Evolutionary conservation across 225 moss, liverwort and hornwort genomes (phyloP).

Genomic region (Climacium dendroides): DNA sequence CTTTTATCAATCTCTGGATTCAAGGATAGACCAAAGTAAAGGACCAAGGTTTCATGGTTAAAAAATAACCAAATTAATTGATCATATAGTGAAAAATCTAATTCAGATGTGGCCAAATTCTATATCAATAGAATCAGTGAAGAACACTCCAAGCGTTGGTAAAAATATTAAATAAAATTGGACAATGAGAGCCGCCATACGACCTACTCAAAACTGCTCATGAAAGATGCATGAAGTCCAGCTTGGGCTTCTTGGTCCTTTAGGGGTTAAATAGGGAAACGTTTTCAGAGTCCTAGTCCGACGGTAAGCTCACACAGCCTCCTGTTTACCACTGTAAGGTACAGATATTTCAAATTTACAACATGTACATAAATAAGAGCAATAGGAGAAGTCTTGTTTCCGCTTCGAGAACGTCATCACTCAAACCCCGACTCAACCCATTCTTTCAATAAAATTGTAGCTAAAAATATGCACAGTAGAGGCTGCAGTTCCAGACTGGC

Average conservation of each 20-base stretch:
- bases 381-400: background rate
- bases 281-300: background rate
- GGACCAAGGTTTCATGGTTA: background rate
- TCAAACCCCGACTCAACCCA: background rate
- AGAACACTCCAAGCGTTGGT: background rate
- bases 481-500: background rate
- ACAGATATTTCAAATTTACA: background rate
- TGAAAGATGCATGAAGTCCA: background rate
- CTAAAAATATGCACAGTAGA: background rate
- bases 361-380: background rate
- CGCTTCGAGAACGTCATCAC: background rate
- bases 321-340: background rate
- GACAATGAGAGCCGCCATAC: background rate
- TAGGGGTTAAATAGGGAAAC: background rate
- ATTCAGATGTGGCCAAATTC: background rate
- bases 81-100: too few species aligned
- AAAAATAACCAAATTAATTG: background rate
- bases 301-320: background rate
- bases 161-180: background rate
- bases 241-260: background rate
- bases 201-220: background rate
- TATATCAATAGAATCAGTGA: background rate
- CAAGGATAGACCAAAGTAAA: background rate
- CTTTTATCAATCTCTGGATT: background rate
- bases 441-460: background rate